Evolutionary conservation across 805 yeast genomes (phyloP), one percentile per base, ranked within the genome.

Genomic region (Wickerhamomyces silvicola): DNA sequence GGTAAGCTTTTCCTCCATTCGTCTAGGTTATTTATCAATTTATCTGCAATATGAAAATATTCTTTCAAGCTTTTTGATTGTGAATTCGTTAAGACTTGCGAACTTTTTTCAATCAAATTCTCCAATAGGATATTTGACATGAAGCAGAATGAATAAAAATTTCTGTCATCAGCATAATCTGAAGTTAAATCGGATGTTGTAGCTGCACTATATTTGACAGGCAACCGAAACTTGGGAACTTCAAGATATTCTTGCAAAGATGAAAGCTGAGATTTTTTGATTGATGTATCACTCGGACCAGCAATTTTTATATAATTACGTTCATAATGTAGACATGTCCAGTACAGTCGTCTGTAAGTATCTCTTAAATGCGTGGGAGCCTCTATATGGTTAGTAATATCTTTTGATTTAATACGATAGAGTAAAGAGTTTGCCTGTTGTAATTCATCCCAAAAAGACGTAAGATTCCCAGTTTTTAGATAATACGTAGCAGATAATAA

Each of bases 131-230:
- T 8, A n/a, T 26, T 23, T 27, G 35, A 17, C 24, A 32, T 32
- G 27, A 27, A 27, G 18, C 35, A 32, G 15, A 32, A 32, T 4
- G 21, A 13, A n/a, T 31, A 24, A 20, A 20, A 31, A 21, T 31
- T 31, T 20, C 25, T 24, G 7, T 24, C 33, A 16, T 31, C 29
- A 12, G 18, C 21, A 16, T 24, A 31, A 3, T 2, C 10, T n/a
- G 33, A 21, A 11, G 23, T n/a, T 24, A 31, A 13, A 7, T 13
- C 28, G 8, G 14, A 21, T 10, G 14, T 14, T 9, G 15, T 11
- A 6, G 14, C 10, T n/a, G n/a, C n/a, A n/a, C n/a, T n/a, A n/a
- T n/a, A n/a, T n/a, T n/a, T n/a, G 3, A 26, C 22, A 12, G 35
- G 35, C 5, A 27, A 3, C 15, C 31, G 28, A 7, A 31, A 27